Base-by-base conservation (phyloP, 2,329 filamentous ascomycete species). In the Talaromyces sp. region DNA sequence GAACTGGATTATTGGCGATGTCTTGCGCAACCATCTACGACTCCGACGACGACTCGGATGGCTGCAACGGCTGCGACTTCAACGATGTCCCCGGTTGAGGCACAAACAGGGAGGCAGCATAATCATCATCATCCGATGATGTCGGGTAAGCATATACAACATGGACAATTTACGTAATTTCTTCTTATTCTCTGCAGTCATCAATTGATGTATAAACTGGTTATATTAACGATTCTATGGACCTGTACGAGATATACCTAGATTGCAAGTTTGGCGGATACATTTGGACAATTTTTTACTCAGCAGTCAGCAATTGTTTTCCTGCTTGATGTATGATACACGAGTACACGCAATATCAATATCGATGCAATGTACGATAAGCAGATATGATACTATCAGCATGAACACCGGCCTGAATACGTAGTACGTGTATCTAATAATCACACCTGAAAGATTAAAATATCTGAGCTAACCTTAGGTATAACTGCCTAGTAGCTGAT, bases 1-100 rank as follows among this genome's bases (percentile, higher is more conserved):
- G 57, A 59, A 17, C 37, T 59, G 2, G 57, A 59, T 31, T 54
- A 54, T 25, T 59, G 57, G 57, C 57, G 57, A 46, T 56, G 52
- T 50, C 46, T 55, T 45, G 57, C 57, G 53, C 57, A 59, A 11
- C 41, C 40, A 13, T 21, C 57, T 5, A 35, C 48, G 1, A 15
- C 43, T 15, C 25, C 22, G 0, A 41, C 36, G 1, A 22, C 25
- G 9, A 22, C 17, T 11, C 11, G 17, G 9, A 7, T n/a, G 2
- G 9, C 40, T n/a, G 11, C 19, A 19, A 33, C 53, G 19, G 25
- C 33, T 35, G 13, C 39, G 5, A 36, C 28, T 4, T 15, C 53
- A 7, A 36, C 40, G 9, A 50, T 41, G 28, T 28, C 36, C 17
- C 45, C 54, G n/a, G 54, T 28, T 22, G 22, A 41, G 36, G 15